Percentiles rank a stretch among this genome's conserved stretches.
Conservation (phyloP, 352 stramenopile species). For the Thraustochytrium sp. region DNA sequence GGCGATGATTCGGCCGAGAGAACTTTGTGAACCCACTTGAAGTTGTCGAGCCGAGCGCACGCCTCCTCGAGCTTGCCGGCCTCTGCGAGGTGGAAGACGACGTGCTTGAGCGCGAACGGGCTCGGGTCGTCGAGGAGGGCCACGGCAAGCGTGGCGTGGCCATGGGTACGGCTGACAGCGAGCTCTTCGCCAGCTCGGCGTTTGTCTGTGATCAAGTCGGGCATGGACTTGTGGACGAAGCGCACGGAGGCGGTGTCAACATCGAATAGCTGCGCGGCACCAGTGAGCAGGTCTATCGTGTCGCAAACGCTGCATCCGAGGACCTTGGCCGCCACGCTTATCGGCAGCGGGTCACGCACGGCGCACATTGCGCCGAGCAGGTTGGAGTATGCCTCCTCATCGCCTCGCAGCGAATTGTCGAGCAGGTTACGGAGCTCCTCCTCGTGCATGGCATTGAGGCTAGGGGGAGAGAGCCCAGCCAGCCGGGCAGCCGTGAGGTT, state of each 20-base stretch:
- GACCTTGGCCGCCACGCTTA: neutral
- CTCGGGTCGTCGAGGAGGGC: neutral
- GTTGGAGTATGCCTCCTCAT: neutral
- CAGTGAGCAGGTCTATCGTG: neutral
- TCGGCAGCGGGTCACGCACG: neutral
- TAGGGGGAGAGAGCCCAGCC: neutral
- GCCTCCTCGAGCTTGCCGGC: no score
- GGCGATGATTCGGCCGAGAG: no score
- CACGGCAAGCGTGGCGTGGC: neutral
- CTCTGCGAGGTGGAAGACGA: no score
- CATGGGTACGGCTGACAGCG: constrained; percentile 73
- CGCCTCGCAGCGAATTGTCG: neutral
- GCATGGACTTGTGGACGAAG: constrained; percentile 25
- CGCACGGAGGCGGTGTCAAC: neutral
- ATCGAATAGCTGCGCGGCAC: neutral
- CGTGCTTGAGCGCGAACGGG: no score
- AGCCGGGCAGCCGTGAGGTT: neutral
- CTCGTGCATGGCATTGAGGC: neutral
- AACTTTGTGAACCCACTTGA: no score
- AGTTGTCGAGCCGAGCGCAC: no score
- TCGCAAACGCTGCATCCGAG: neutral
- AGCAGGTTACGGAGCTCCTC: neutral
- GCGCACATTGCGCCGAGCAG: neutral
- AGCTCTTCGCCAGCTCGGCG: constrained; percentile 89
- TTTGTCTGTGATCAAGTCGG: constrained; percentile 59